Conservation (phyloP, 2,329 filamentous ascomycete genomes). For the Oidium heveae region DNA sequence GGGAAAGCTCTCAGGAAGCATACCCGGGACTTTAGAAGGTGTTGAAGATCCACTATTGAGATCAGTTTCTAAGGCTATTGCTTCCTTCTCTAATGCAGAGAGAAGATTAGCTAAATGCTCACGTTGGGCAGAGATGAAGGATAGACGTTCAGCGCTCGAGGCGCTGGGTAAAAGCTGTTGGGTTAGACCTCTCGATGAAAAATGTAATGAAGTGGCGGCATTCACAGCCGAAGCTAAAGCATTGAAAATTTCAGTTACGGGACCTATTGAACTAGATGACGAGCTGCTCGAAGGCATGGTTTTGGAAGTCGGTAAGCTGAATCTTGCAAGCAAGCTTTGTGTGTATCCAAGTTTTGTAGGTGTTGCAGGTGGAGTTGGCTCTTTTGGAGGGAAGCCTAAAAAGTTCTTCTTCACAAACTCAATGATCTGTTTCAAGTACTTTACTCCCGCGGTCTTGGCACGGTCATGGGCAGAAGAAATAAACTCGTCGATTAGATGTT, state of each 20-base stretch:
- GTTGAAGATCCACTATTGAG: not conserved
- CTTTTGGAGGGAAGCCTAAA: constrained; percentile 45
- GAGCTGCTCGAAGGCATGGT: constrained; percentile 18
- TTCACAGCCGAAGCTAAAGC: constrained; percentile 51
- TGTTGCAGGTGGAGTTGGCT: constrained; percentile 19
- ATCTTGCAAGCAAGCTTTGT: constrained; percentile 59
- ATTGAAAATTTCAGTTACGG: constrained; percentile 45
- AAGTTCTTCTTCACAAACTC: constrained; percentile 51
- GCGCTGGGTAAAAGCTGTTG: constrained; percentile 36
- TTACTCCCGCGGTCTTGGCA: constrained; percentile 49
- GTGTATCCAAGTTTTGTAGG: constrained; percentile 36
- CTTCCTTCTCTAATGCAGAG: constrained; percentile 57
- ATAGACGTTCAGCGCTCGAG: constrained; percentile 38
- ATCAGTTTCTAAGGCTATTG: constrained; percentile 28
- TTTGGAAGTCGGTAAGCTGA: constrained; percentile 52
- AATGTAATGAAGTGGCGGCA: constrained; percentile 16
- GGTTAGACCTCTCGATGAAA: constrained; percentile 20
- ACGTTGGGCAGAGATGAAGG: constrained; percentile 54
- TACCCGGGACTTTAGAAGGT: constrained; percentile 6
- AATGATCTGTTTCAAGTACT: constrained; percentile 46
- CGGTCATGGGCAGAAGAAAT: constrained; percentile 63
- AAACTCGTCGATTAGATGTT: constrained; percentile 68
- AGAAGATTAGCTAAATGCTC: constrained; percentile 53
- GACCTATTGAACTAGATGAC: constrained; percentile 17
- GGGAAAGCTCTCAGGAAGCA: constrained; percentile 12